Base-by-base conservation (phyloP, 1,284 basidiomycete species). In the Megacollybia platyphylla region DNA sequence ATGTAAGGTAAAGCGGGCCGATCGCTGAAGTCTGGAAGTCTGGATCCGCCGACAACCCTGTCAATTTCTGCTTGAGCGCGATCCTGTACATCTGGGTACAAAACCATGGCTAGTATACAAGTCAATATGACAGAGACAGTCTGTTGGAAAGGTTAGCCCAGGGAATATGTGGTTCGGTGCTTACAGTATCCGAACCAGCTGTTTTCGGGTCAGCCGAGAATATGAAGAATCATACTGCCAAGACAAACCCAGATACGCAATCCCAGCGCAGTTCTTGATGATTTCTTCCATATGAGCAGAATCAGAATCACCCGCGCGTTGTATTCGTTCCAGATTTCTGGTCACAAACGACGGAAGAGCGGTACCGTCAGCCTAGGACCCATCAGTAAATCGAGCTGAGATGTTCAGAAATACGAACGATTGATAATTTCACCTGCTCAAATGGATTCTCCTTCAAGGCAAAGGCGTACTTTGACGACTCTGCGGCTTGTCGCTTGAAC, bases 21-120 rank as follows among this genome's bases (percentile, higher is more conserved):
- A 29, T 45, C 40, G 27, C 41, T 39, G 29, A 38, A 43, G 5
- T 32, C 38, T 17, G 44, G 44, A 26, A 45, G 40, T 7, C 44
- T 32, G 36, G 18, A 17, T 8, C 11, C 6, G 28, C 43, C 36
- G 36, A 38, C 36, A 13, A 20, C 36, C 18, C 5, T 18, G 36
- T 38, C 36, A 24, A 38, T 38, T 24, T 38, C n/a, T 20, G 15
- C 15, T 24, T 38, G 36, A 11, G 36, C 36, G 5, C 18, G 11
- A 11, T 4, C 20, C 18, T 38, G 36, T n/a, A 38, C 18, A 5
- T 38, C 36, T 38, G 36, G 36, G 18, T 38, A 11, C n/a, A 38
- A 20, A 1, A 24, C 3, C 36, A 38, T n/a, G 18, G 13, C 36
- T 13, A 15, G 2, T 5, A 38, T 17, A 24, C 13, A 38, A n/a